Evolutionary conservation across 306 rosid genomes (phyloP), one percentile per base, ranked within the genome.

Genomic region (Oxytropis ochrocephala): DNA sequence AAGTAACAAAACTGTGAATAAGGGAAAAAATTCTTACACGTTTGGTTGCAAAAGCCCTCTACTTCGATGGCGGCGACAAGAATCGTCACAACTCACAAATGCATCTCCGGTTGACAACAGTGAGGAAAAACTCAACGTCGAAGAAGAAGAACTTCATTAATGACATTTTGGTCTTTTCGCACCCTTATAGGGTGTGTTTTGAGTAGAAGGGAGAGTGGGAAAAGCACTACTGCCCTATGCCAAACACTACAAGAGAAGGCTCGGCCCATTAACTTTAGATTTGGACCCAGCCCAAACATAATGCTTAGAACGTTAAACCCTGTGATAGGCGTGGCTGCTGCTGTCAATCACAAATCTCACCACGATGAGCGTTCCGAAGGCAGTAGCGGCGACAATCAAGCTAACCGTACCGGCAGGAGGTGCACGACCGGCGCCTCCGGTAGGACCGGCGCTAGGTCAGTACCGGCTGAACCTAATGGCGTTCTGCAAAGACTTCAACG

Each of bases 401-500:
- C 84, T 93, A 11, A 84, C 83, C 0, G 92, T 90, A 1, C 88
- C 94, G 0, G 97, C 92, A 0, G 97, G 96, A 3, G 96, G 65
- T 0, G 96, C 97, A 0, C 79, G 85, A 0, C 96, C 96, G 0
- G 88, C 89, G 0, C 94, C 91, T 0, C 90, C 94, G 0, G 94
- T 93, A 1, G 97, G 96, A 0, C 96, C 94, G 0, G 94, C 97
- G 0, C 47, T 88, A 9, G 98, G 96, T 74, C 97, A 93, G 52
- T 90, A 94, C 80, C 77, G 95, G 24, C 82, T 94, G 18, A 94
- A 94, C 78, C 85, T 90, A 10, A 88, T 87, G 97, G 95, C 98
- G 3, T 90, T 94, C 85, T 87, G 96, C 81, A 94, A 94, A 69
- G 96, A 90, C 78, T 94, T 90, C 88, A 88, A 90, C 48, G 97